phyloP scores from a whole-genome alignment of 2,329 filamentous ascomycete species.

The Penicillium olsonii region DNA sequence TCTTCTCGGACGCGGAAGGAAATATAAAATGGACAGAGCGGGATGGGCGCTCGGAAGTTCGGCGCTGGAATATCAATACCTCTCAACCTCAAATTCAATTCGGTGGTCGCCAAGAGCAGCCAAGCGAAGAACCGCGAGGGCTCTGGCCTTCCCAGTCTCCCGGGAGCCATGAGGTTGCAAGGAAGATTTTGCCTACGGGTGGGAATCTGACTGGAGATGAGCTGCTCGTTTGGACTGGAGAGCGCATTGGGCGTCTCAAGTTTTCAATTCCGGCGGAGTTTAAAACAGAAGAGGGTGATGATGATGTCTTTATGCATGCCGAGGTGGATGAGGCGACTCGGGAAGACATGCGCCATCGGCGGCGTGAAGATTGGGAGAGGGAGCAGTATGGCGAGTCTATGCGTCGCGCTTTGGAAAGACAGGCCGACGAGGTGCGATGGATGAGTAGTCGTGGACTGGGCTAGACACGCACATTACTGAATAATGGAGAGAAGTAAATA shows the following conservation, averaged over 20 bases:
- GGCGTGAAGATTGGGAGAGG: conserved; percentile 35
- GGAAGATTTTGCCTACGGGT: conserved; percentile 71
- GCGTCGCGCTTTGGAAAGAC: conserved; percentile 71
- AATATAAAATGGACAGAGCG: conserved; percentile 88
- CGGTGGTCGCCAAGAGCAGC: conserved; percentile 15
- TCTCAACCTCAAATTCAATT: conserved; percentile 23
- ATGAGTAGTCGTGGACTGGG: conserved; percentile 54
- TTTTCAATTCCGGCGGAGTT: conserved; percentile 54
- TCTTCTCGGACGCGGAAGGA: conserved; percentile 81
- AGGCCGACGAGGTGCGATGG: conserved; percentile 77
- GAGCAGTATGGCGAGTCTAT: conserved; percentile 68
- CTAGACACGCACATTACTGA: neutral
- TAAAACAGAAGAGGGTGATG: conserved; percentile 42
- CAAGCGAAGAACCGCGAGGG: conserved; percentile 49
- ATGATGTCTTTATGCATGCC: conserved; percentile 30
- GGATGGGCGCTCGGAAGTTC: conserved; percentile 64
- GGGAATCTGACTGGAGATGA: conserved; percentile 58
- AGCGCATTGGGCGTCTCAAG: conserved; percentile 72
- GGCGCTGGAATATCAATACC: conserved; percentile 60
- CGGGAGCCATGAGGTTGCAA: conserved; percentile 66
- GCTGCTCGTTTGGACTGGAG: conserved; percentile 84
- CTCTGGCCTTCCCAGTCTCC: conserved; percentile 52
- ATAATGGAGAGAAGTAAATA: neutral
- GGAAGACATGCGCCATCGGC: conserved; percentile 33
- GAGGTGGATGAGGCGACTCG: conserved; percentile 30